phyloP scores from a whole-genome alignment of 1,284 basidiomycete genomes.

The Apiotrichum laibachii region DNA sequence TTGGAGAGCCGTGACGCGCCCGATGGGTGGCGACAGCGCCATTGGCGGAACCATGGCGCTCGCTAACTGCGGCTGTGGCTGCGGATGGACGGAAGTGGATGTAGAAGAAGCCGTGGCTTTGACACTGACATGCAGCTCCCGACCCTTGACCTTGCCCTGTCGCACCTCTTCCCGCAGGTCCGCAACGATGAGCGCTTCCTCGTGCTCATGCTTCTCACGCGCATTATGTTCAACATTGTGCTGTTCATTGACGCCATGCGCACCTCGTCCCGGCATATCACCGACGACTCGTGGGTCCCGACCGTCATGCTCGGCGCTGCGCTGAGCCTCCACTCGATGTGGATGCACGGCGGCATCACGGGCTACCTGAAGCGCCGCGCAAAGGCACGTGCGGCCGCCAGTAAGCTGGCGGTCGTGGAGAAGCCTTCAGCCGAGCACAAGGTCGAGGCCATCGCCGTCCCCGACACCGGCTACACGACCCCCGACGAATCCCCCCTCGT shows the following conservation, averaged over 20 bases:
- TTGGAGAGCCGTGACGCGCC: no score
- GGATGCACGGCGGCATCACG: constrained; percentile 59
- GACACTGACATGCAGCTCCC: constrained; percentile 51
- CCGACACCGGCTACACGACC: constrained; percentile 19
- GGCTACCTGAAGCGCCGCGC: constrained; percentile 55
- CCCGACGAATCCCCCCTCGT: constrained; percentile 45
- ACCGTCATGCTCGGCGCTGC: constrained; percentile 52
- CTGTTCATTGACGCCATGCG: constrained; percentile 51
- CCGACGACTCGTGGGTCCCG: constrained; percentile 52
- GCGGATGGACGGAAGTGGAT: no score
- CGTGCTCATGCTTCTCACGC: constrained; percentile 57
- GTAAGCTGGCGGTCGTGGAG: neutral
- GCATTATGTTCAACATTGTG: constrained; percentile 57
- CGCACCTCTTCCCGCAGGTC: constrained; percentile 54
- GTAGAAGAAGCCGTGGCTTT: no score
- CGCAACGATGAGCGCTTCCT: constrained; percentile 60
- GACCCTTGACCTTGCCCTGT: constrained; percentile 59
- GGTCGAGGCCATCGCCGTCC: neutral
- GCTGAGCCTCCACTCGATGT: constrained; percentile 58
- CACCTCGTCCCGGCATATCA: constrained; percentile 40
- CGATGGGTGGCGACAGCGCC: no score
- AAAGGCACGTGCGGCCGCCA: constrained; percentile 6
- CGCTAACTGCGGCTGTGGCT: no score
- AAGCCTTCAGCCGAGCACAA: neutral
- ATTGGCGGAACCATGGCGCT: no score